phyloP scores from a whole-genome alignment of 1,284 basidiomycete genomes.

The Ceratorhiza oryzae-sativae region DNA sequence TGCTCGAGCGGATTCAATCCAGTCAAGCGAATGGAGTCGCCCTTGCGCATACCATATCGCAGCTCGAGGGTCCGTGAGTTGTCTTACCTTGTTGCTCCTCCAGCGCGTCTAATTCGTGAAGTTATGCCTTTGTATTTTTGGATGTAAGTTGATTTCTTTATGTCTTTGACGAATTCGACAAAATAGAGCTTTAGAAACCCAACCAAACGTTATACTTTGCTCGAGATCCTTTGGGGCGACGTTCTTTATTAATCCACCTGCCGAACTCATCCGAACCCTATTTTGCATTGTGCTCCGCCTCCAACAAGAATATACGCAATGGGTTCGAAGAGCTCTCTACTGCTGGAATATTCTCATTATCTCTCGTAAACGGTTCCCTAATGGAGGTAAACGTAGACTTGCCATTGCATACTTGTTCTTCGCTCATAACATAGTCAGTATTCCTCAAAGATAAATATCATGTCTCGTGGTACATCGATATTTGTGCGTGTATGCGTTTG shows the following conservation, averaged over 20 bases:
- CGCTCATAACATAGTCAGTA: neutral
- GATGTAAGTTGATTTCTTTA: conserved; percentile 57
- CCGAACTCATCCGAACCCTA: conserved; percentile 59
- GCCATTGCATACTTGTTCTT: conserved; percentile 9
- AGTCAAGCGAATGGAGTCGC: conserved; percentile 52
- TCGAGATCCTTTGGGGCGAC: conserved; percentile 88
- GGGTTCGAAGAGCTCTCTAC: conserved; percentile 71
- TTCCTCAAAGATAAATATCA: conserved; percentile 13
- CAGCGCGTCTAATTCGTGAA: conserved; percentile 49
- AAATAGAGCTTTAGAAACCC: conserved; percentile 52
- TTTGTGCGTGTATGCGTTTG: conserved; percentile 9
- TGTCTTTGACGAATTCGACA: neutral
- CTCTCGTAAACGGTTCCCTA: conserved; percentile 49
- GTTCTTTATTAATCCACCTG: conserved; percentile 80
- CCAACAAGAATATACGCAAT: conserved; percentile 57
- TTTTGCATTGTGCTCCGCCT: conserved; percentile 71
- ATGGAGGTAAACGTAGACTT: neutral
- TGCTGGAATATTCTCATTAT: conserved; percentile 62
- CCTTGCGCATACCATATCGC: conserved; percentile 61
- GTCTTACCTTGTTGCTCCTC: conserved; percentile 14
- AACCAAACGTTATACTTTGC: conserved; percentile 70
- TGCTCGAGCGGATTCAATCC: conserved; percentile 63
- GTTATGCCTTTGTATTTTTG: conserved; percentile 85
- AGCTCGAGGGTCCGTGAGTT: conserved; percentile 87
- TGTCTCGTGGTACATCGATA: conserved; percentile 12